Base-by-base conservation (phyloP, 23 red algal species). In the Gracilaria vermiculophylla region DNA sequence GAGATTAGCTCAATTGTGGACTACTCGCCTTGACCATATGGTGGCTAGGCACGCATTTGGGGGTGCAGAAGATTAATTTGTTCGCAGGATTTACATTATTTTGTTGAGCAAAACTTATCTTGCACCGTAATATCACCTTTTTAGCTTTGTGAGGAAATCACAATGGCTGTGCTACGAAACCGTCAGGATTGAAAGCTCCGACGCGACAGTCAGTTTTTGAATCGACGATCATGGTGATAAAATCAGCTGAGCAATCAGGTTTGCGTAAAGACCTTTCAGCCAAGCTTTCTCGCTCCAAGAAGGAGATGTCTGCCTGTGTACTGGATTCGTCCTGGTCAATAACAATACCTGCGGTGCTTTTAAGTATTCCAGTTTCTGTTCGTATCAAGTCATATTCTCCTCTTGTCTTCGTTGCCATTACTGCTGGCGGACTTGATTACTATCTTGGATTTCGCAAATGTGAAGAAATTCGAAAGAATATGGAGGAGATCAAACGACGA, bases 241-340 rank as follows among this genome's bases (percentile, higher is more conserved):
- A 73, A 19, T 23, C 19, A 28, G 23, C 17, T 2, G 40, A 73
- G 17, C 20, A 73, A 5, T 6, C 67, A 24, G 67, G 36, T 73
- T 12, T 28, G 4, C 67, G 40, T 23, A 32, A 79, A 28, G 49
- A 79, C 24, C 84, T 88, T 17, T 53, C 47, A 19, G 84, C 44
- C 6, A 20, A 43, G 64, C 84, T 88, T 16, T 44, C 36, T 29
- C 48, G 53, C 53, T 67, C 69, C 11, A 88, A 88, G 24, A 58
- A 66, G 28, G 72, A 66, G 27, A 70, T 70, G 60, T 66, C 84
- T 34, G 72, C 66, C 2, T 88, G 84, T 32, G 69, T 78, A 11
- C 48, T 88, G 70, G 66, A 88, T 36, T 88, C 84, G 16, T 88
- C 84, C 6, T 88, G 84, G 84, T 73, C 53, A 37, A 20, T 77